Conservation (phyloP, 345 rosid genomes). For the Lepidium didymum region DNA sequence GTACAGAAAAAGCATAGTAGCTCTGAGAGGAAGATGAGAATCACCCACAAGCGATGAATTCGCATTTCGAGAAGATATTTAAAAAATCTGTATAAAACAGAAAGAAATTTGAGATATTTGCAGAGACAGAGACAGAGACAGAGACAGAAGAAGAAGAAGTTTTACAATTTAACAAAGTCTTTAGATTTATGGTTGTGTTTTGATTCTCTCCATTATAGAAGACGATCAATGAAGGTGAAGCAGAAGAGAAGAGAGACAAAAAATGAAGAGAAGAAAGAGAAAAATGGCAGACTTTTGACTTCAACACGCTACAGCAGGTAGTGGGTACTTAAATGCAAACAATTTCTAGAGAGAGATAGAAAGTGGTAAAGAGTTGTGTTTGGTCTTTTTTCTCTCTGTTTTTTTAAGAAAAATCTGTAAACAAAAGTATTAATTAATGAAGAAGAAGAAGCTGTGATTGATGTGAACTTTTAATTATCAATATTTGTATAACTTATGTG, state of each 20-base stretch:
- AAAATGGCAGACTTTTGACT: too few relatives aligned
- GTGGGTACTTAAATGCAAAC: slow-evolving; percentile 22
- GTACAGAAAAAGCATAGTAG: slow-evolving; percentile 26
- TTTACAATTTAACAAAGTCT: too few relatives aligned
- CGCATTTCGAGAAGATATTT: slow-evolving; percentile 32
- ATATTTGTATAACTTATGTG: too few relatives aligned
- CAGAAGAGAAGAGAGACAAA: background rate
- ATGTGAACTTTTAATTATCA: background rate
- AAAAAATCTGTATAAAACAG: background rate
- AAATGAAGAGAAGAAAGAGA: too few relatives aligned
- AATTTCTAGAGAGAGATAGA: slow-evolving; percentile 9
- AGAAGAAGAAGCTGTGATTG: background rate
- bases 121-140: too few relatives aligned
- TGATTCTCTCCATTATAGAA: slow-evolving; percentile 8
- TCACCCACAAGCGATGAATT: slow-evolving; percentile 28
- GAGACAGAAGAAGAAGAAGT: too few relatives aligned
- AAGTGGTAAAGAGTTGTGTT: slow-evolving; percentile 10
- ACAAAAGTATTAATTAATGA: background rate
- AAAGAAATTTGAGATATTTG: background rate
- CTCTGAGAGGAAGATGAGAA: slow-evolving; percentile 31
- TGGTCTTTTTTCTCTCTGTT: background rate
- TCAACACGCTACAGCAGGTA: slow-evolving; percentile 34
- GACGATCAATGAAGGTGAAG: slow-evolving; percentile 9
- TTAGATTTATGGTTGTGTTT: slow-evolving; percentile 1
- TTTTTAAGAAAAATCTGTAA: background rate